Evolutionary conservation across 371 early-diverging fungal genomes (phyloP), one percentile per base, ranked within the genome.

Genomic region (Conidiobolus incongruus): DNA sequence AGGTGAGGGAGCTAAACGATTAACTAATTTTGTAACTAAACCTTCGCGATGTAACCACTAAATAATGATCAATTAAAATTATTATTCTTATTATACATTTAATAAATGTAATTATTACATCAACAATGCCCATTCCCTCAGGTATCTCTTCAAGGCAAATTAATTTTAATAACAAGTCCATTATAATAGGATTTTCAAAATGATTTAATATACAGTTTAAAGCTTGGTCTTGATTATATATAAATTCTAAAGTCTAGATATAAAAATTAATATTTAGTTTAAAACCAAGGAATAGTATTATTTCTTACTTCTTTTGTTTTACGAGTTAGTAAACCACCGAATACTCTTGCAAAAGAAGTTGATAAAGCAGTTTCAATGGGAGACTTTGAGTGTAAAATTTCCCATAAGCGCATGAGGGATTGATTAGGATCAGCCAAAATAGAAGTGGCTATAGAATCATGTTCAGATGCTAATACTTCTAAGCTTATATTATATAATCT

Each of bases 121-220:
- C 67, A 20, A 81, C 70, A 35, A 76, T 61, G 4, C 85, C 82
- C 41, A 62, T 69, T 15, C 79, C 91, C 45, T 85, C 81, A 8
- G 82, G 70, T 16, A 83, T 55, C 52, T 91, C 94, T 47, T 88
- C 90, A 44, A 88, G 58, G 47, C 83, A 82, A 44, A 91, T 81
- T 12, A 94, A 61, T 42, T 87, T 92, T 35, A 94, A 66, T 33
- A 91, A 52, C 19, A 94, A 57, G 54, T 92, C 95, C 55, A 85
- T 82, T 34, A 92, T 76, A 2, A 88, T 72, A 20, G 85, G 73
- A 36, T 73, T 77, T 19, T 75, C 76, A 50, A 94, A 64, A 56
- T 93, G 91, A 30, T 59, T 59, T 23, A 91, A 54, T 24, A 92
- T 62, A 35, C 59, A 61, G 12, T 53, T 41, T 19, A 63, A 33